phyloP scores from a whole-genome alignment of 345 rosid species.

The Eucalyptus marginata region DNA sequence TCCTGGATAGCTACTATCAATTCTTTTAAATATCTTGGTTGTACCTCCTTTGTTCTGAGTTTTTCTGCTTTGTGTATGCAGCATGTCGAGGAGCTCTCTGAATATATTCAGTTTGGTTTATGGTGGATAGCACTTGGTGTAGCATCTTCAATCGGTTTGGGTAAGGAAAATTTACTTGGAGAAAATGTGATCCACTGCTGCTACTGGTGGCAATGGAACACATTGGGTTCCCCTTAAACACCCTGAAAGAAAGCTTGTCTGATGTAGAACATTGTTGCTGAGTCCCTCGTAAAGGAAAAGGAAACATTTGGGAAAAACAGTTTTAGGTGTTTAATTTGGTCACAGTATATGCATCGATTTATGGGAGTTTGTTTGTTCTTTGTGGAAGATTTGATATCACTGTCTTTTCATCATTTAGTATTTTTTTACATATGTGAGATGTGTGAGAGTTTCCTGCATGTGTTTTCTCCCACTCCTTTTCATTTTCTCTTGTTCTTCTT shows the following conservation, averaged over 20 bases:
- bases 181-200: not conserved
- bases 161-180: slow-evolving; percentile 24
- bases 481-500: not conserved
- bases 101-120: slow-evolving; percentile 53
- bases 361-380: not conserved
- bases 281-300: not conserved
- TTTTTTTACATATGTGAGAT: not conserved
- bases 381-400: not conserved
- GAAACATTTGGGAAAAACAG: not conserved
- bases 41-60: not conserved
- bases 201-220: not conserved
- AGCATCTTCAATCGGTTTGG: slow-evolving; percentile 99
- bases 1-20: not conserved
- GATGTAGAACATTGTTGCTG: not conserved
- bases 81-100: slow-evolving; percentile 76
- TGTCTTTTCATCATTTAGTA: not conserved
- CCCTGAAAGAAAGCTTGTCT: not conserved
- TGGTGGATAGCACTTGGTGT: slow-evolving; percentile 99
- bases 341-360: not conserved
- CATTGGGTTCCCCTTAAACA: not conserved
- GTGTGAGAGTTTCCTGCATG: not conserved
- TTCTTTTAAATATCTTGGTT: not conserved
- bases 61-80: slow-evolving; percentile 7
- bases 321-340: not conserved
- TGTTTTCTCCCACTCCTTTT: not conserved